Evolutionary conservation across 225 moss, liverwort and hornwort genomes (phyloP).

Genomic region (Polytrichum formosum): DNA sequence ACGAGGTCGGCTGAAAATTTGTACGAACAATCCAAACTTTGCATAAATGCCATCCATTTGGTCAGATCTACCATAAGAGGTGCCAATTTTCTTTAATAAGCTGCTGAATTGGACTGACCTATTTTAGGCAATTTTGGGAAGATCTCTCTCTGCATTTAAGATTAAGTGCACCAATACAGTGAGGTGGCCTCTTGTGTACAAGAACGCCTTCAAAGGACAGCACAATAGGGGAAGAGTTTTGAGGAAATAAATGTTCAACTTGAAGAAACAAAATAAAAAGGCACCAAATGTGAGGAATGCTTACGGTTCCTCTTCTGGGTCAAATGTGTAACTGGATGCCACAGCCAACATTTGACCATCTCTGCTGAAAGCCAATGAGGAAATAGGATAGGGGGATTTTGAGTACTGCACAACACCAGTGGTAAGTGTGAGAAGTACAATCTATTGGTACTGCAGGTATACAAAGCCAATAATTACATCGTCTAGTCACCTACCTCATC

Average conservation of each 20-base stretch:
- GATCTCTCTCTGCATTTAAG: too few relatives aligned
- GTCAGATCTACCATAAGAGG: too few relatives aligned
- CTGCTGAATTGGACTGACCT: too few relatives aligned
- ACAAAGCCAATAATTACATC: too few relatives aligned
- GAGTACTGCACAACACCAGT: slow-evolving; percentile 57
- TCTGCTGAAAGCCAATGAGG: slow-evolving; percentile 84
- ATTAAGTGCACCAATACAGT: neutral
- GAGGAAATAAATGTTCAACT: neutral
- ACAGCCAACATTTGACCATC: slow-evolving; percentile 83
- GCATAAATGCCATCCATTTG: too few relatives aligned
- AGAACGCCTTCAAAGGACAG: too few relatives aligned
- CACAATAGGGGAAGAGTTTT: neutral
- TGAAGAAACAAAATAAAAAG: slow-evolving; percentile 6
- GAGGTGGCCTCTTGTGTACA: neutral
- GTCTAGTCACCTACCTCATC: too few relatives aligned
- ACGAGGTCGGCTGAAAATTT: too few relatives aligned
- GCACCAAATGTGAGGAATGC: slow-evolving; percentile 6
- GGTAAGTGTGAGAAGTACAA: neutral
- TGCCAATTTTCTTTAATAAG: too few relatives aligned
- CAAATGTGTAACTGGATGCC: slow-evolving; percentile 83
- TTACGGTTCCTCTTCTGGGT: slow-evolving; percentile 75
- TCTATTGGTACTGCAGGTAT: too few relatives aligned
- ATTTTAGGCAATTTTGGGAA: too few relatives aligned
- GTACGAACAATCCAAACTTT: too few relatives aligned
- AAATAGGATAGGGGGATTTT: slow-evolving; percentile 73